Evolutionary conservation across 768 basidiomycete genomes (phyloP), one percentile per base, ranked within the genome.

Genomic region (Nidula microcarpa): DNA sequence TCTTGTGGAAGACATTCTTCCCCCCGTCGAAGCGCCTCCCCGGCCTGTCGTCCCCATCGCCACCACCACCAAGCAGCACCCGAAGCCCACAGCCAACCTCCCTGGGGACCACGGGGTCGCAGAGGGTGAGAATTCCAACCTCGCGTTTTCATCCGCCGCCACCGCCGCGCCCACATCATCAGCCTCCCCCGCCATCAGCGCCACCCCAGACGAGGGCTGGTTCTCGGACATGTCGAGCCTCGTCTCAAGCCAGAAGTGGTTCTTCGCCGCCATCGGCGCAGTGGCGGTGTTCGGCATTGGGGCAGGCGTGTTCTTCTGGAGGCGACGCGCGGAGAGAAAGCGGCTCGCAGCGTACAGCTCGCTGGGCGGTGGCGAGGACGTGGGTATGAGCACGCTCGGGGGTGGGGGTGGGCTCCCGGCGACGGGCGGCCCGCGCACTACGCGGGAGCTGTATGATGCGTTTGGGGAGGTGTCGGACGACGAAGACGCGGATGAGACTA

Each of bases 391-490:
- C 48, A 66, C 86, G 4, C 67, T 97, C 33, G 75, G 80, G 16
- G 68, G 75, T 18, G 63, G 72, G 4, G 68, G 60, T 1, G 47
- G 53, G 33, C 43, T 73, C 32, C 53, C 68, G 18, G 58, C 62
- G 17, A 59, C 65, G 33, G 72, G 62, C 33, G 66, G 76, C 18
- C 72, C 78, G 36, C 77, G 86, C 48, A 70, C 71, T 16, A 89
- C 94, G 48, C 89, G 89, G 71, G 96, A 98, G 69, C 65, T 99
- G 56, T 98, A 98, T 62, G 94, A 98, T 68, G 95, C 96, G 14
- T 98, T 98, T 70, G 94, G 93, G 35, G 93, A 94, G 63, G 79
- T 86, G 30, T 89, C 87, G 33, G 94, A 92, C 55, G 89, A 91
- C 33, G 85, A 85, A 16, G 86, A 89, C 53, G 84, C 73, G 11